A percentile compares a stretch with the other conserved stretches of the same genome.
These are phyloP conservation scores for Penicillium janthinellum DNA, from an alignment of 2,329 filamentous ascomycete genomes.

Conservation along the genomic window DNA sequence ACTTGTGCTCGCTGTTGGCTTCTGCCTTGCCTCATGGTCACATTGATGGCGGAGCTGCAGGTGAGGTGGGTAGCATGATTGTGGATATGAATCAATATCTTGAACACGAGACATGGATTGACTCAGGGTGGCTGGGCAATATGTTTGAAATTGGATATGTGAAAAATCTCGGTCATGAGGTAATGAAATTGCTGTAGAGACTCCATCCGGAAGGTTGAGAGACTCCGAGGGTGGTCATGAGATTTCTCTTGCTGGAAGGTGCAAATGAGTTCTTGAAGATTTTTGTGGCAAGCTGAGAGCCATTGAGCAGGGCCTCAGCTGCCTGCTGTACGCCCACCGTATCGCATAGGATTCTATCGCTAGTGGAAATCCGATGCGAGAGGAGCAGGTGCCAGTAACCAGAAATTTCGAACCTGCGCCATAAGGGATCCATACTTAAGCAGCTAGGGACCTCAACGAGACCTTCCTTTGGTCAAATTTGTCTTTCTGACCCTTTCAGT, in stretches of 20 bases:
- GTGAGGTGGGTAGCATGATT: not conserved
- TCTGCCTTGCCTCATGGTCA: constrained; percentile 5
- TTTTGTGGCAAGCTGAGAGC: not conserved
- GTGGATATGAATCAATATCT: not conserved
- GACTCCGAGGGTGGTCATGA: not conserved
- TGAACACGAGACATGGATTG: not conserved
- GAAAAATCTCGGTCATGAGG: not conserved
- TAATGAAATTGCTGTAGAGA: not conserved
- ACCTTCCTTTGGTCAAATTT: no score
- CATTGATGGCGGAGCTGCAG: not conserved
- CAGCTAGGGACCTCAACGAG: no score
- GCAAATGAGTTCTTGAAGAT: not conserved
- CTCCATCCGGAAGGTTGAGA: no score
- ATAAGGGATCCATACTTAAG: not conserved
- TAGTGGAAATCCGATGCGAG: not conserved
- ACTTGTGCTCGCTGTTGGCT: not conserved
- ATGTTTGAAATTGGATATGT: not conserved
- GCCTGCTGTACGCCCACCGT: not conserved
- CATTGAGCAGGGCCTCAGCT: not conserved
- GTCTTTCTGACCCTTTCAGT: no score
- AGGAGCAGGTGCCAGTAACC: not conserved
- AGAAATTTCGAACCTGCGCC: not conserved
- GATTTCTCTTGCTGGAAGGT: not conserved
- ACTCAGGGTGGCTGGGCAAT: not conserved
- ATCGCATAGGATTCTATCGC: not conserved